Conservation (phyloP, 768 basidiomycete species). For the Leccinellum albellum region DNA sequence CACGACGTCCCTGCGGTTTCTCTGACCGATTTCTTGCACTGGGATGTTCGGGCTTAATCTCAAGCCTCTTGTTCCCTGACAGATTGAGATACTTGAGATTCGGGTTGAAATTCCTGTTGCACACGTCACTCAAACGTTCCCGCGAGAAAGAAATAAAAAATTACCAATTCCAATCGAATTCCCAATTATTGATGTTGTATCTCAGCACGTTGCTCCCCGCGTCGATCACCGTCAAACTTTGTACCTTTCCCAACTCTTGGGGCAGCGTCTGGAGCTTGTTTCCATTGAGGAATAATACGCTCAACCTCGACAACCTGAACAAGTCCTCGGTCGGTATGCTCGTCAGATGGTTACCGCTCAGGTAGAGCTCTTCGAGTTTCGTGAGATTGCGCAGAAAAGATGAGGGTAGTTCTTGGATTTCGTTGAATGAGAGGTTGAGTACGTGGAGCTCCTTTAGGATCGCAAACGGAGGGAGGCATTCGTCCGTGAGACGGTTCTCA, state of each 20-base stretch:
- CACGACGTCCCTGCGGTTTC: constrained; percentile 24
- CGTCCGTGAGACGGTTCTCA: constrained; percentile 84
- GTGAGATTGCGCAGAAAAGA: constrained; percentile 69
- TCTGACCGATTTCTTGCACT: constrained; percentile 29
- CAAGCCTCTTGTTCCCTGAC: constrained; percentile 94
- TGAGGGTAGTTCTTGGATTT: constrained; percentile 82
- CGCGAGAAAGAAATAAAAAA: constrained; percentile 13
- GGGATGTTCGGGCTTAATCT: constrained; percentile 76
- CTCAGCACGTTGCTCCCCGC: constrained; percentile 91
- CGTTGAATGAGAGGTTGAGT: constrained; percentile 93
- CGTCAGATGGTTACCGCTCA: constrained; percentile 93
- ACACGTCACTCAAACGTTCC: not conserved
- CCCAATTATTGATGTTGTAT: constrained; percentile 98
- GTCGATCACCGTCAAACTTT: constrained; percentile 76
- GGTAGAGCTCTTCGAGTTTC: constrained; percentile 79
- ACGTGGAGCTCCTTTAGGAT: constrained; percentile 73
- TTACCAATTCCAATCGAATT: constrained; percentile 99
- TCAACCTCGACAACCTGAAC: constrained; percentile 60
- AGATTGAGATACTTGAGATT: constrained; percentile 92
- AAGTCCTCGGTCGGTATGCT: constrained; percentile 89
- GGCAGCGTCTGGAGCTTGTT: constrained; percentile 92
- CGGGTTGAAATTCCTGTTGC: constrained; percentile 88
- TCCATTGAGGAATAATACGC: constrained; percentile 84
- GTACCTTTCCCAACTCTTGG: constrained; percentile 82
- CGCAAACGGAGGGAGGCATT: constrained; percentile 69